Base-by-base conservation (phyloP, 1,139 yeast species). In the Taphrina confusa region DNA sequence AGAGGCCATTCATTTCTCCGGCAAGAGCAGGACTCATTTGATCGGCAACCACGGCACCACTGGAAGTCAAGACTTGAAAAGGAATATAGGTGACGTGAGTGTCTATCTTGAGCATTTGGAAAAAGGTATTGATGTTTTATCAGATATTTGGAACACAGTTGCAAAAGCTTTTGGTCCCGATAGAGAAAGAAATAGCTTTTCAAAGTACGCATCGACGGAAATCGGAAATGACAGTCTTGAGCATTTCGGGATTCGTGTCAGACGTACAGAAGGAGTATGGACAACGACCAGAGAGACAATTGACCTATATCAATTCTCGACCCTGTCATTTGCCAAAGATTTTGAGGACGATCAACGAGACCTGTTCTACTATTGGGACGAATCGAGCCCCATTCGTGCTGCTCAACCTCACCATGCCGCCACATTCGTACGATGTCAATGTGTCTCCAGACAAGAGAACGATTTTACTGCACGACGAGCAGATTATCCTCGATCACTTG, bases 361-460 rank as follows among this genome's bases (percentile, higher is more conserved):
- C 81, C 1, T 92, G 88, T 72, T 82, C 81, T 64, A 76, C 77
- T 39, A 88, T 80, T 71, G 91, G 89, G 67, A 80, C 82, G 66
- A 76, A 83, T 3, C 96, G 90, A 68, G 78, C 70, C 60, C 98
- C 98, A 0, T 80, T 82, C n/a, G 77, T 87, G 57, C 75, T 90
- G 1, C 68, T 88, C 1, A 78, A 94, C 70, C 66, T 92, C 34
- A 68, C 69, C 8, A 71, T 89, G 34, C 63, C 66, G 46, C 77
- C 85, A 0, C 68, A 71, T 22, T 74, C 76, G 22, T 71, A 87
- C 36, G 99, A 92, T 73, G 78, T 92, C 18, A 92, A 92, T 71
- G 85, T 94, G 1, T 84, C 96, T 0, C 98, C 98, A 0, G 97
- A 92, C 69, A 92, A 92, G 69, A 76, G 94, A 50, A 80, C 82